Conservation (phyloP, 2,329 filamentous ascomycete genomes). For the Spiromastix sp. region DNA sequence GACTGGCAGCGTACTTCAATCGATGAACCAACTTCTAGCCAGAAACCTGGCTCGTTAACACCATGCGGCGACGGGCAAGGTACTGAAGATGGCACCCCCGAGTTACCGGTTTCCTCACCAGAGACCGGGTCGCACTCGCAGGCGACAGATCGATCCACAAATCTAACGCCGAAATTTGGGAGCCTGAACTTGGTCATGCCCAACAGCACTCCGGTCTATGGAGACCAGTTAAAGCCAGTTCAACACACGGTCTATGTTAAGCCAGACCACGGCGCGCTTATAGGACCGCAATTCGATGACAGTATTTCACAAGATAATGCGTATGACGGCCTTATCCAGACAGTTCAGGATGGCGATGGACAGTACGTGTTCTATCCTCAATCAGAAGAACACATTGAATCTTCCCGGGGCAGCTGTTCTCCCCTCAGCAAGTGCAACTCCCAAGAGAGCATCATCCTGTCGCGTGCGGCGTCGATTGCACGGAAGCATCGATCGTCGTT, state of each 20-base stretch:
- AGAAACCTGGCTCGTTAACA: slow-evolving; percentile 11
- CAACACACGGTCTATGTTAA: slow-evolving; percentile 21
- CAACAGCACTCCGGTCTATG: not conserved
- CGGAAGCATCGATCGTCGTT: slow-evolving; percentile 38
- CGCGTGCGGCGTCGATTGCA: slow-evolving; percentile 36
- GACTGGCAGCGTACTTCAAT: slow-evolving; percentile 41
- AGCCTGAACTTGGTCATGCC: too few relatives aligned
- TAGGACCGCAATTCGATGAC: slow-evolving; percentile 22
- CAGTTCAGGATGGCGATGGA: slow-evolving; percentile 36
- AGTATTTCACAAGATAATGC: slow-evolving; percentile 23
- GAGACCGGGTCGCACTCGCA: not conserved
- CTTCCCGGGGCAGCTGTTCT: slow-evolving; percentile 39
- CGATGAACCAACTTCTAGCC: slow-evolving; percentile 19
- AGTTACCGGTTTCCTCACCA: not conserved
- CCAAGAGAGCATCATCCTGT: slow-evolving; percentile 46
- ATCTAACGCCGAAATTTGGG: too few relatives aligned
- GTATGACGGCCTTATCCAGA: slow-evolving; percentile 32
- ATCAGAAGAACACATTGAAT: slow-evolving; percentile 28
- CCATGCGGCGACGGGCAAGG: slow-evolving; percentile 7
- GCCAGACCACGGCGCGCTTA: slow-evolving; percentile 20
- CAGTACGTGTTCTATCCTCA: slow-evolving; percentile 37
- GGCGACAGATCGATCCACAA: not conserved
- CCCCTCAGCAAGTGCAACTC: slow-evolving; percentile 47
- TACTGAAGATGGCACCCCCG: slow-evolving; percentile 8
- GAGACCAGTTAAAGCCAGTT: not conserved